A percentile compares a stretch with the other conserved stretches of the same genome.
Evolutionary conservation across 176 grass and related monocot genomes (phyloP).

Genomic region (Lolium perenne): DNA sequence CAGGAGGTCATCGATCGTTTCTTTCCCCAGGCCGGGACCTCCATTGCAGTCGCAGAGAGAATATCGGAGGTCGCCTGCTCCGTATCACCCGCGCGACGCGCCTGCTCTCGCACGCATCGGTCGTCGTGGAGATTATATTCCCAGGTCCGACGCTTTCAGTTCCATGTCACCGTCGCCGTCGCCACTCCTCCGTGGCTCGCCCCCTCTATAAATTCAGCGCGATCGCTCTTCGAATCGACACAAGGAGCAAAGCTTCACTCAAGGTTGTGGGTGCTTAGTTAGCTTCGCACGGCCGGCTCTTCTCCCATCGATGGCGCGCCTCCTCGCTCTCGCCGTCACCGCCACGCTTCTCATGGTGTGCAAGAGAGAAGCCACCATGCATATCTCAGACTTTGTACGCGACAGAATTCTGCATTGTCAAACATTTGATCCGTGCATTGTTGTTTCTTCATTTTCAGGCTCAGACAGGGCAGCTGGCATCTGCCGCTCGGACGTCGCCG

Average conservation of each 20-base stretch:
- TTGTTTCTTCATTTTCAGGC: conserved; percentile 8
- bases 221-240: not conserved
- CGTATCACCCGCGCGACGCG: not conserved
- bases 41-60: not conserved
- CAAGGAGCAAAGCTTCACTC: not conserved
- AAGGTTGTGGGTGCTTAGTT: not conserved
- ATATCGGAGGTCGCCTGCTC: not conserved
- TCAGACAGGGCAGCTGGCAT: not conserved
- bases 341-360: conserved; percentile 40
- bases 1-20: conserved; percentile 8
- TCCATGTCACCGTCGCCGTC: not conserved
- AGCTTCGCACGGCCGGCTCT: not conserved
- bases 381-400: not conserved
- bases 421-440: not conserved
- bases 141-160: not conserved
- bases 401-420: not conserved
- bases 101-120: not conserved
- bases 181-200: not conserved
- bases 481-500: conserved; percentile 37
- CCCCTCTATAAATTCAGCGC: conserved; percentile 22
- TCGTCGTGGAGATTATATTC: conserved; percentile 30
- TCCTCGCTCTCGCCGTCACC: conserved; percentile 29
- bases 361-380: not conserved
- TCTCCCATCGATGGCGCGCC: conserved; percentile 8
- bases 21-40: not conserved